phyloP scores from a whole-genome alignment of 331 rosid genomes.

The Quercus tomentella region DNA sequence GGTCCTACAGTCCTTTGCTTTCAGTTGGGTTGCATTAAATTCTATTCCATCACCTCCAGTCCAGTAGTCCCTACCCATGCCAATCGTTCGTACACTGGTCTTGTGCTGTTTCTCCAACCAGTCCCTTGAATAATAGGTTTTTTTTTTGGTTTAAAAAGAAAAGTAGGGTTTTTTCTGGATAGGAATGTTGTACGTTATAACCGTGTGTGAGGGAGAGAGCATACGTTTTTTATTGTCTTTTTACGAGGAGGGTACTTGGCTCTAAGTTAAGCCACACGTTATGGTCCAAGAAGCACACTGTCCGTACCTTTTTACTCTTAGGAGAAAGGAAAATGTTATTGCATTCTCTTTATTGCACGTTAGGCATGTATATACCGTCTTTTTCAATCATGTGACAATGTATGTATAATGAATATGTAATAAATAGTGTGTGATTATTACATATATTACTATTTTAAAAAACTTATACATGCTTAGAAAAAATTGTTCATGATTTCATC shows the following conservation, averaged over 20 bases:
- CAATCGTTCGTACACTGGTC: neutral
- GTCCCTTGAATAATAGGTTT: neutral
- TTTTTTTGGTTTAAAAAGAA: neutral
- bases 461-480: no score
- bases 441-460: no score
- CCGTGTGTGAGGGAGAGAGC: neutral
- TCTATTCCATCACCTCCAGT: conserved; percentile 4
- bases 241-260: neutral
- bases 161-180: neutral
- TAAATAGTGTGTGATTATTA: no score
- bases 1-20: conserved; percentile 30
- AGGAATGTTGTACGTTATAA: neutral
- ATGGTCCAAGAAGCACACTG: no score
- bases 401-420: no score
- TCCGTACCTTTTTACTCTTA: no score
- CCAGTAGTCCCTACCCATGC: neutral
- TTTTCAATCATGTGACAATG: no score
- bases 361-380: no score
- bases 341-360: no score
- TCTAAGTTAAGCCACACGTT: neutral
- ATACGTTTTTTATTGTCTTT: no score
- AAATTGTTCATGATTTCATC: no score
- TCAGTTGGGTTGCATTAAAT: conserved; percentile 25
- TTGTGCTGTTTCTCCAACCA: conserved; percentile 16
- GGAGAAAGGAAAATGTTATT: no score